Conservation (phyloP, 768 basidiomycete genomes). For the Hericium erinaceus region DNA sequence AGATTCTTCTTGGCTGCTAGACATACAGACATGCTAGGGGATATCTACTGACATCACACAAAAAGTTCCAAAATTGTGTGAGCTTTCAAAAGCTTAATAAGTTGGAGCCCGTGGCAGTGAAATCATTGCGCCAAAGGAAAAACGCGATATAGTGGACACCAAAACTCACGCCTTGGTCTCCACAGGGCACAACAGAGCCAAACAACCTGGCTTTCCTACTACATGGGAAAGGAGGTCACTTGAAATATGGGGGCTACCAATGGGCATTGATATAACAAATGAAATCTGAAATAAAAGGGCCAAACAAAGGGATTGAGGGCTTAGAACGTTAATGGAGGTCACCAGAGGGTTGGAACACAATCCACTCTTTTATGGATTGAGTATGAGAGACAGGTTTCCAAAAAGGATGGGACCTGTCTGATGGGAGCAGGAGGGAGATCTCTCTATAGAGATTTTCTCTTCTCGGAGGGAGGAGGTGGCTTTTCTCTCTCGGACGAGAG, state of each 20-base stretch:
- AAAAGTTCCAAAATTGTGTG: background rate
- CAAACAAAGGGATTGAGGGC: too few species aligned
- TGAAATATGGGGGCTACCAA: background rate
- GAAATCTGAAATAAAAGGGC: too few species aligned
- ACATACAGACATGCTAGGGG: background rate
- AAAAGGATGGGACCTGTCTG: too few species aligned
- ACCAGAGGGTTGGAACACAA: background rate
- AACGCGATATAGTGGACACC: conserved; percentile 25
- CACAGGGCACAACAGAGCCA: conserved; percentile 18
- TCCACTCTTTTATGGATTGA: too few species aligned
- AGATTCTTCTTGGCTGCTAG: too few species aligned
- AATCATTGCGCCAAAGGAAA: conserved; percentile 5
- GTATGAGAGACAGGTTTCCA: too few species aligned
- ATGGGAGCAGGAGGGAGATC: background rate
- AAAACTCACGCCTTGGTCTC: conserved; percentile 20
- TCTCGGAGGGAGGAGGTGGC: too few species aligned
- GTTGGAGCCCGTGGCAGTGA: background rate
- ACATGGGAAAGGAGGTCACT: conserved; percentile 11
- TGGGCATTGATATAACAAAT: background rate
- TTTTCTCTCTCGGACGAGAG: background rate
- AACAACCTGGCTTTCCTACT: conserved; percentile 21
- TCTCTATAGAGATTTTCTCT: too few species aligned
- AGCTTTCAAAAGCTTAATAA: background rate
- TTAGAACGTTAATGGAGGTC: background rate
- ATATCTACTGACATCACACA: background rate